phyloP scores from a whole-genome alignment of 768 basidiomycete species.

The Rhodocollybia butyracea region DNA sequence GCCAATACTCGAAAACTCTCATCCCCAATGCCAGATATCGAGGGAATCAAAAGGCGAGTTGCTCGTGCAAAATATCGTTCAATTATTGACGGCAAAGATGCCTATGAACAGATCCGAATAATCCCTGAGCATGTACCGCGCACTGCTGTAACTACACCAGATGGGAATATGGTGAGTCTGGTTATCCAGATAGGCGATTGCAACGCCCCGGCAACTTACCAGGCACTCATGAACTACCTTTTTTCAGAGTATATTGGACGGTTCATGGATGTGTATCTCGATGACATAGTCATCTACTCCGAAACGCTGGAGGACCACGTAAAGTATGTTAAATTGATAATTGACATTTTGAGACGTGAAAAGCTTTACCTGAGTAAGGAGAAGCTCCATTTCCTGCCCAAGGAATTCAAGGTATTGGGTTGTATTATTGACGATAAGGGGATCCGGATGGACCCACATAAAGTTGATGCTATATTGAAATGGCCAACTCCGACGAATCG shows the following conservation, averaged over 20 bases:
- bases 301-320: conserved; percentile 25
- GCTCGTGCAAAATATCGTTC: conserved; percentile 25
- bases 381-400: conserved; percentile 25
- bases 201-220: conserved; percentile 30
- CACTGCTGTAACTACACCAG: conserved; percentile 22
- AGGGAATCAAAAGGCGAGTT: conserved; percentile 31
- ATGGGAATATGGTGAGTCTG: conserved; percentile 28
- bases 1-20: conserved; percentile 33
- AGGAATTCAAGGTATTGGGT: conserved; percentile 24
- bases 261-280: conserved; percentile 32
- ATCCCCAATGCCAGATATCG: conserved; percentile 38
- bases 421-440: conserved; percentile 20
- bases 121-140: conserved; percentile 21
- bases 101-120: conserved; percentile 36
- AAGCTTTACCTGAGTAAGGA: conserved; percentile 26
- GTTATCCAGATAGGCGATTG: conserved; percentile 28
- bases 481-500: conserved; percentile 23
- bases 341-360: conserved; percentile 25
- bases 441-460: conserved; percentile 30
- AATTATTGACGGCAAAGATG: conserved; percentile 34
- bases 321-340: conserved; percentile 17
- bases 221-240: conserved; percentile 32
- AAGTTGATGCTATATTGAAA: conserved; percentile 25
- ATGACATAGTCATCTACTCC: conserved; percentile 36
- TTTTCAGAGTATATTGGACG: conserved; percentile 20